Conservation (phyloP, 345 rosid species). For the Punica granatum region DNA sequence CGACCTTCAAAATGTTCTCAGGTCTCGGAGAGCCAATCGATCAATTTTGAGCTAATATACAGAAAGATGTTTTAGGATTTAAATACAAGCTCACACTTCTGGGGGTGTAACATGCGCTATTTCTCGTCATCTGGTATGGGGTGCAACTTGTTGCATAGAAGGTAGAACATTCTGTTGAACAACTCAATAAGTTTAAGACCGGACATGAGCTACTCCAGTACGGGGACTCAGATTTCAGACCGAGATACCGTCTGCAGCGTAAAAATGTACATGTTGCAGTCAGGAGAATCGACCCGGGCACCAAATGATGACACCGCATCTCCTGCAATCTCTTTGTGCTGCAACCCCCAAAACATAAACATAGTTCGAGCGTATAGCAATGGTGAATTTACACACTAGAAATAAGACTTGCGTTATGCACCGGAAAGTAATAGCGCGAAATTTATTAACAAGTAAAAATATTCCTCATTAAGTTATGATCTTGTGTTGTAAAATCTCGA, state of each 20-base stretch:
- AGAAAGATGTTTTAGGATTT: neutral
- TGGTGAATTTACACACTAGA: too few species aligned
- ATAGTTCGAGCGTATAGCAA: too few species aligned
- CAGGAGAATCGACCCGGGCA: constrained; percentile 57
- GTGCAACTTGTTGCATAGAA: neutral
- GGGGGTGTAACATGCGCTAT: neutral
- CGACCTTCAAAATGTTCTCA: neutral
- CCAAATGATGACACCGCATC: constrained; percentile 47
- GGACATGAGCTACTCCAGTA: neutral
- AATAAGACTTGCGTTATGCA: too few species aligned
- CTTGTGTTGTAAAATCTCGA: too few species aligned
- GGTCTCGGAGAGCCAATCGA: neutral
- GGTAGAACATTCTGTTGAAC: neutral
- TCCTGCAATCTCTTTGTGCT: constrained; percentile 47
- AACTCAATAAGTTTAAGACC: neutral
- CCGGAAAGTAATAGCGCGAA: too few species aligned
- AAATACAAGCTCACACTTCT: neutral
- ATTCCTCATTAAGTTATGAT: too few species aligned
- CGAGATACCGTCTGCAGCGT: constrained; percentile 34
- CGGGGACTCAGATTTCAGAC: constrained; percentile 26
- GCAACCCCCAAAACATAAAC: constrained; percentile 19
- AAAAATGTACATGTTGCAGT: constrained; percentile 61
- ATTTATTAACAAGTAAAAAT: too few species aligned
- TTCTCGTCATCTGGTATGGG: neutral
- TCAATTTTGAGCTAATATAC: too few species aligned